Base-by-base conservation (phyloP, 73 alveolate genomes). In the Vitrella brassicaformis region DNA sequence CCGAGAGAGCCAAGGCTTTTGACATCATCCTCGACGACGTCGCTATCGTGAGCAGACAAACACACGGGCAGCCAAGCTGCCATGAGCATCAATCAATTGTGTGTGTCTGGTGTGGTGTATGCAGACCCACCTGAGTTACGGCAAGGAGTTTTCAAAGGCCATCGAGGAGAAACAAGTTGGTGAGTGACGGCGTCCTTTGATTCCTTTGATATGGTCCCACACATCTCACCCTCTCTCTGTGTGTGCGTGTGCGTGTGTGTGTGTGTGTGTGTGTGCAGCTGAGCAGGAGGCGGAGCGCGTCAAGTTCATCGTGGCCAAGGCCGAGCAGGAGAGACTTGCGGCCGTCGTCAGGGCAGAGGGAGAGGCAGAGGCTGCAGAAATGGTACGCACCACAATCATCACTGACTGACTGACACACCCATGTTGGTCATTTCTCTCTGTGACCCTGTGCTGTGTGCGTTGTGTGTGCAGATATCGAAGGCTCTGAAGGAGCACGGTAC, bases 61-160 rank as follows among this genome's bases (percentile, higher is more conserved):
- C n/a, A n/a, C n/a, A n/a, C n/a, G n/a, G n/a, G n/a, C n/a, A n/a
- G n/a, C n/a, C n/a, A n/a, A n/a, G n/a, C n/a, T n/a, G n/a, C n/a
- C n/a, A n/a, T n/a, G n/a, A n/a, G n/a, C n/a, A n/a, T n/a, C n/a
- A n/a, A n/a, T n/a, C n/a, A n/a, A n/a, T n/a, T n/a, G n/a, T n/a
- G n/a, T n/a, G n/a, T n/a, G n/a, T n/a, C n/a, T n/a, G n/a, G n/a
- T n/a, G 56, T 39, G 4, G 22, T 39, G 56, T 14, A 4, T 39
- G 56, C 56, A 39, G 56, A 39, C 90, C 8, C 93, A 90, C 80
- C 81, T 90, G 70, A 73, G 72, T 71, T 90, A 88, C 76, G 83
- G 92, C 47, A 79, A 77, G 82, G 97, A 90, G 64, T 90, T 88
- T 65, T 80, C 92, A 30, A 74, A 81, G 72, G 97, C 94, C 31